These are phyloP conservation scores for Cladophialophora exuberans DNA, from an alignment of 2,329 filamentous ascomycete species.

Conservation along the genomic window DNA sequence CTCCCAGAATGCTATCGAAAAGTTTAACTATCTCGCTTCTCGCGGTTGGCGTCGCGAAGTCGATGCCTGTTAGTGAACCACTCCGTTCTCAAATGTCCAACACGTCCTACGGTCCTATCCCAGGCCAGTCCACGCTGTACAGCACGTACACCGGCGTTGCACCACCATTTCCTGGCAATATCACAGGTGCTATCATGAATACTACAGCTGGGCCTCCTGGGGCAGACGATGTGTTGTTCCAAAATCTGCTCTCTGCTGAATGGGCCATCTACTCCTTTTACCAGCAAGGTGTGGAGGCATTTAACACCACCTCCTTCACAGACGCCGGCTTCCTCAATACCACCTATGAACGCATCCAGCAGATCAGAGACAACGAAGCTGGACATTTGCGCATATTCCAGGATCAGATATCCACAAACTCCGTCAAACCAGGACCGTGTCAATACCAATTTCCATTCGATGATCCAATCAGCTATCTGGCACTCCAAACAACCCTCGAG, in stretches of 20 bases:
- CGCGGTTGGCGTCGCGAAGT: too few relatives aligned
- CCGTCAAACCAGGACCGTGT: slow-evolving; percentile 46
- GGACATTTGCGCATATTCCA: slow-evolving; percentile 52
- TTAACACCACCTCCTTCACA: slow-evolving; percentile 43
- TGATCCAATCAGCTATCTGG: slow-evolving; percentile 34
- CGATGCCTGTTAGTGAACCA: neutral
- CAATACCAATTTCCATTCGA: slow-evolving; percentile 38
- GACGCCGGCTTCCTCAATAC: slow-evolving; percentile 42
- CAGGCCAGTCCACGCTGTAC: slow-evolving; percentile 40
- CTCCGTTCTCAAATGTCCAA: neutral
- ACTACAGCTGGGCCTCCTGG: slow-evolving; percentile 38
- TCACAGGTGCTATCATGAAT: slow-evolving; percentile 39
- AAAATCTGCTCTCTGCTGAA: slow-evolving; percentile 50
- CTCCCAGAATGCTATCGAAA: too few relatives aligned
- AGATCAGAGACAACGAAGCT: slow-evolving; percentile 53
- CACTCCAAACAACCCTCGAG: slow-evolving; percentile 42
- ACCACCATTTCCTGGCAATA: slow-evolving; percentile 43
- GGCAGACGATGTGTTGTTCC: slow-evolving; percentile 48
- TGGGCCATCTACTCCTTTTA: slow-evolving; percentile 53
- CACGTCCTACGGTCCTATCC: slow-evolving; percentile 35
- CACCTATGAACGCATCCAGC: slow-evolving; percentile 44
- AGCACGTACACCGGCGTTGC: slow-evolving; percentile 40
- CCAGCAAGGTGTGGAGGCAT: slow-evolving; percentile 46
- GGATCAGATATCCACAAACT: slow-evolving; percentile 46
- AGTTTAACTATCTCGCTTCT: too few relatives aligned